Evolutionary conservation across 73 alveolate species (phyloP).

Genomic region (Stentor coeruleus): DNA sequence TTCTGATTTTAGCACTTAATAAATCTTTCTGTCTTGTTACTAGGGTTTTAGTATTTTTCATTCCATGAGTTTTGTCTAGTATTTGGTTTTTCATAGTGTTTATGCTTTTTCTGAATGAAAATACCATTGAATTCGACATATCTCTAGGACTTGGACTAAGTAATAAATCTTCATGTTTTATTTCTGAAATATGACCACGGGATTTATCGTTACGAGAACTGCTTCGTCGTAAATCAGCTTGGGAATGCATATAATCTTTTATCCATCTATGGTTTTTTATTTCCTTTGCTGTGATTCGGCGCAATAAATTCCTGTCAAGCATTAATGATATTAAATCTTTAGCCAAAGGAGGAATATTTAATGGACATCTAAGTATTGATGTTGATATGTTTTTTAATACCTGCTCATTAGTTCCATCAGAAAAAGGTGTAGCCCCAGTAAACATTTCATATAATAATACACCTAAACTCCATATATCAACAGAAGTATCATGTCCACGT

Average conservation of each 20-base stretch:
- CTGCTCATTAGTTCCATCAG: slow-evolving; percentile 31
- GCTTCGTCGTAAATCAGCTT: background rate
- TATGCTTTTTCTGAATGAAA: background rate
- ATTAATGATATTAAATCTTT: slow-evolving; percentile 55
- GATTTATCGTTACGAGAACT: background rate
- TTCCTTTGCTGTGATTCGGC: background rate
- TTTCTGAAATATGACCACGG: background rate
- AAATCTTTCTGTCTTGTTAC: background rate
- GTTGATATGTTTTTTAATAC: slow-evolving; percentile 25
- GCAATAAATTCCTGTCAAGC: background rate
- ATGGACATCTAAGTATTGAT: slow-evolving; percentile 71
- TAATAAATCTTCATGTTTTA: background rate
- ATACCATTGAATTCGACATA: background rate
- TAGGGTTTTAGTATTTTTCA: background rate
- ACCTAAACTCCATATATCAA: slow-evolving; percentile 67
- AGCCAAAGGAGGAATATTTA: slow-evolving; percentile 77
- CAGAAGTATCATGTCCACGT: slow-evolving; percentile 45
- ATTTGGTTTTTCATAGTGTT: background rate
- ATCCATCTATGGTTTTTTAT: background rate
- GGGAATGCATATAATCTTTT: background rate
- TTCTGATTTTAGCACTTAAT: background rate
- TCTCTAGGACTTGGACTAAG: background rate
- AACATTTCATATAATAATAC: slow-evolving; percentile 54
- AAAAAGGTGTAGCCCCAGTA: slow-evolving; percentile 49
- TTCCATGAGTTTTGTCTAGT: background rate